Conservation (phyloP, 257 asterid genomes). For the Solanum medicagineum region DNA sequence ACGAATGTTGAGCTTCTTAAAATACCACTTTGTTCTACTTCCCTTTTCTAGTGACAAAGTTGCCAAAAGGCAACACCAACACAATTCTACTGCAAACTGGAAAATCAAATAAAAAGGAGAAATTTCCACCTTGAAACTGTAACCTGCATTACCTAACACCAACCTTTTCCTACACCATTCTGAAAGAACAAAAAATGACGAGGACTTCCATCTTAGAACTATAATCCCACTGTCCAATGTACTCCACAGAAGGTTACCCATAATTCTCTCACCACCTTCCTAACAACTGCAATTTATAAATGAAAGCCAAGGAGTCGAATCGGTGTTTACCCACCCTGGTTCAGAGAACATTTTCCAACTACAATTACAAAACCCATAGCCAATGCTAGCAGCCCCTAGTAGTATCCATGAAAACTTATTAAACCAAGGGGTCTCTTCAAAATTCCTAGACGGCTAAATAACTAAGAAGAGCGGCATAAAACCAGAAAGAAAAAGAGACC, state of each 20-base stretch:
- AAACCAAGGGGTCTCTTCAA: neutral
- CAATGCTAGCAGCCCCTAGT: neutral
- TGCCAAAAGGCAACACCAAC: neutral
- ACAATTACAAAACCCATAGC: neutral
- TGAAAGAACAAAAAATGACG: neutral
- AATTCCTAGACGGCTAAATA: neutral
- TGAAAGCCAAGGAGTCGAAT: neutral
- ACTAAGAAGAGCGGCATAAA: neutral
- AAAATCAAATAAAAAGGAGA: neutral
- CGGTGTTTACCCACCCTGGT: neutral
- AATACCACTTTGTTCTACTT: neutral
- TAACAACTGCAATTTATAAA: neutral
- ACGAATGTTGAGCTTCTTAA: neutral
- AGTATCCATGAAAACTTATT: neutral
- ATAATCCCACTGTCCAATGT: neutral
- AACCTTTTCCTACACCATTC: neutral
- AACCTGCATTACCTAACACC: neutral
- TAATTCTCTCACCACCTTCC: neutral
- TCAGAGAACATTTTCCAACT: neutral
- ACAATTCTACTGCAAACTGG: neutral
- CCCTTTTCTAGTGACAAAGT: neutral
- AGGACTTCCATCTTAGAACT: neutral
- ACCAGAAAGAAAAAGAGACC: neutral
- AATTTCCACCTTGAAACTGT: neutral
- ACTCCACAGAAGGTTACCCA: neutral